These are phyloP conservation scores for Pseudocercospora fuligena DNA, from an alignment of 2,329 filamentous ascomycete species.

Conservation along the genomic window DNA sequence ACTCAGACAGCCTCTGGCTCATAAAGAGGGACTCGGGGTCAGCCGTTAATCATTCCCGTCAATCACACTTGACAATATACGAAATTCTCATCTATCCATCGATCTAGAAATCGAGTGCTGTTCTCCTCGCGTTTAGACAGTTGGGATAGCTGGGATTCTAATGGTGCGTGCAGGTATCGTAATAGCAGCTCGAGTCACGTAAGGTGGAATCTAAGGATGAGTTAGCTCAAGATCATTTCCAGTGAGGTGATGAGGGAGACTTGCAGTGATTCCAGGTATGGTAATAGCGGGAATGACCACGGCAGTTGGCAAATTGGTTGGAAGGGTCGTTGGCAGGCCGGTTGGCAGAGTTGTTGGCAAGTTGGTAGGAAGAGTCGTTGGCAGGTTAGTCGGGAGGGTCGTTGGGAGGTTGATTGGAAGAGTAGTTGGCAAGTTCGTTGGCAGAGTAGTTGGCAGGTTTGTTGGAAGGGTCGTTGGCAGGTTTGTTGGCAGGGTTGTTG, in stretches of 20 bases:
- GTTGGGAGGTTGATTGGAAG: not conserved
- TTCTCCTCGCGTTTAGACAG: not conserved
- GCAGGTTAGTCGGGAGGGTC: not conserved
- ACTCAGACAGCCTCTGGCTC: not conserved
- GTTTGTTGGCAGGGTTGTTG: not conserved
- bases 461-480: not conserved
- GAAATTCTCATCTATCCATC: not conserved
- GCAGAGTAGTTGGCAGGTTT: not conserved
- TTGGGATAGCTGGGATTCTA: not conserved
- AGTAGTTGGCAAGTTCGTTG: not conserved
- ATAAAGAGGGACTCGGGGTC: constrained; percentile 9
- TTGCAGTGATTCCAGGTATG: not conserved
- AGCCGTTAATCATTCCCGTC: not conserved
- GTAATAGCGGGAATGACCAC: constrained; percentile 4
- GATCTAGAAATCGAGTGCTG: not conserved
- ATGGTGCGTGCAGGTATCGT: constrained; percentile 4
- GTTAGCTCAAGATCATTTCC: not conserved
- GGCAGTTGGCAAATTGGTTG: not conserved
- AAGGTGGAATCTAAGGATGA: not conserved
- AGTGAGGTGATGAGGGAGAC: not conserved
- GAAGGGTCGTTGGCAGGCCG: not conserved
- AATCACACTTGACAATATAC: not conserved
- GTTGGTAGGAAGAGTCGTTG: not conserved
- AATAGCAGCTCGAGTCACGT: not conserved
- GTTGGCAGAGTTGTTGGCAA: not conserved